These are phyloP conservation scores for Boletus sensibilis DNA, from an alignment of 768 basidiomycete species.

Conservation along the genomic window DNA sequence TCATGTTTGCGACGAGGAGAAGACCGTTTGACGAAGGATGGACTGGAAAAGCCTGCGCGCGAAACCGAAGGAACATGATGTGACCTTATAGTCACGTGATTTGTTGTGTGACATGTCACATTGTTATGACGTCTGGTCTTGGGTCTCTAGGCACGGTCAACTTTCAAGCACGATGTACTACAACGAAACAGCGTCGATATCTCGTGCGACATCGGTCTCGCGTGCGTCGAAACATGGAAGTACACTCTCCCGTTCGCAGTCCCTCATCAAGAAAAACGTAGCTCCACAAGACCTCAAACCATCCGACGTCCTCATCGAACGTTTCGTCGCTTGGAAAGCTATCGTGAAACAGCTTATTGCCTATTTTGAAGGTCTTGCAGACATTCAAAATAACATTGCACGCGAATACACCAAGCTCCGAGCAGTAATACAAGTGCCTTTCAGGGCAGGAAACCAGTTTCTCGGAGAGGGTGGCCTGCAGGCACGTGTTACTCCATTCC, in stretches of 20 bases:
- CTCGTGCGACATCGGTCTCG: conserved; percentile 72
- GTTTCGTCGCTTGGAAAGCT: conserved; percentile 91
- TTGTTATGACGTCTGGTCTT: conserved; percentile 23
- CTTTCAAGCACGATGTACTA: conserved; percentile 28
- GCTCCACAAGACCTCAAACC: conserved; percentile 87
- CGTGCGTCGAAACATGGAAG: conserved; percentile 64
- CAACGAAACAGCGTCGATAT: conserved; percentile 52
- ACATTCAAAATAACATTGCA: conserved; percentile 94
- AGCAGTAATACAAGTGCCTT: conserved; percentile 96
- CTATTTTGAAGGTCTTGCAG: conserved; percentile 66
- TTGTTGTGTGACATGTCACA: conserved; percentile 17
- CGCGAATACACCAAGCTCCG: conserved; percentile 91
- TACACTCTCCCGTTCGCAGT: conserved; percentile 75
- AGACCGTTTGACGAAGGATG: conserved; percentile 16
- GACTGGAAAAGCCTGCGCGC: not conserved
- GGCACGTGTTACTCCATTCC: conserved; percentile 37
- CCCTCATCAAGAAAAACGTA: conserved; percentile 93
- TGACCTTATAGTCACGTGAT: conserved; percentile 15
- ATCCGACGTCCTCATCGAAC: conserved; percentile 94
- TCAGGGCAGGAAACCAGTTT: conserved; percentile 94
- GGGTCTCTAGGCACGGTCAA: not conserved
- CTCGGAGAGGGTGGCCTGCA: conserved; percentile 96
- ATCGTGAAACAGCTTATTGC: conserved; percentile 95
- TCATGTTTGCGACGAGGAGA: conserved; percentile 48
- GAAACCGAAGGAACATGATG: not conserved